Conservation (phyloP, 805 yeast species). For the Nakazawaea siamensis region DNA sequence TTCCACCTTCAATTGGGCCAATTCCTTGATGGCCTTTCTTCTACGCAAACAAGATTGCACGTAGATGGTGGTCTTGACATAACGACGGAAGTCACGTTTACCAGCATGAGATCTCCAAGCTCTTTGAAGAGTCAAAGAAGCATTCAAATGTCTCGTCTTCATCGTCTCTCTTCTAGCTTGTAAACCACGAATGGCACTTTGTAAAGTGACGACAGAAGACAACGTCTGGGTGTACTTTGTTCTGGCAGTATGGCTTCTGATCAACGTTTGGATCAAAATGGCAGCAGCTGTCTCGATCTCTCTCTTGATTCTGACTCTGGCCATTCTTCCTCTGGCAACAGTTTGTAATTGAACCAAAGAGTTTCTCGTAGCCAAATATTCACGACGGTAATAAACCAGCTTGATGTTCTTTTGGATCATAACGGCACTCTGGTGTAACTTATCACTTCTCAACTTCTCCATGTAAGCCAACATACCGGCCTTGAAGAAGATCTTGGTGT, state of each 20-base stretch:
- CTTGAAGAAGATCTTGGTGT: constrained; percentile 88
- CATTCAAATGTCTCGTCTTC: constrained; percentile 42
- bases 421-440: constrained; percentile 70
- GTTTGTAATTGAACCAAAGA: constrained; percentile 55
- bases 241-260: constrained; percentile 49
- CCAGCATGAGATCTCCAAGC: constrained; percentile 61
- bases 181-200: constrained; percentile 42
- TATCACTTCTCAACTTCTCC: constrained; percentile 78
- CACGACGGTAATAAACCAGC: constrained; percentile 52
- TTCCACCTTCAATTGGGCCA: constrained; percentile 63
- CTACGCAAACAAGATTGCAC: constrained; percentile 78
- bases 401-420: constrained; percentile 79
- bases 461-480: constrained; percentile 93
- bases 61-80: constrained; percentile 49
- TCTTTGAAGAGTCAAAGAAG: constrained; percentile 70
- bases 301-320: constrained; percentile 44
- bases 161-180: constrained; percentile 44
- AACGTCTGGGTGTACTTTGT: constrained; percentile 24
- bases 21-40: constrained; percentile 59
- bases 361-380: constrained; percentile 43
- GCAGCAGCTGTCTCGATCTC: constrained; percentile 60
- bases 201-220: constrained; percentile 32
- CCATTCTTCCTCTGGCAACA: constrained; percentile 51
- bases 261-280: constrained; percentile 56
- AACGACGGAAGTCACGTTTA: constrained; percentile 40